Base-by-base conservation (phyloP, 441 rosid species). In the Rhodomyrtus psidioides region DNA sequence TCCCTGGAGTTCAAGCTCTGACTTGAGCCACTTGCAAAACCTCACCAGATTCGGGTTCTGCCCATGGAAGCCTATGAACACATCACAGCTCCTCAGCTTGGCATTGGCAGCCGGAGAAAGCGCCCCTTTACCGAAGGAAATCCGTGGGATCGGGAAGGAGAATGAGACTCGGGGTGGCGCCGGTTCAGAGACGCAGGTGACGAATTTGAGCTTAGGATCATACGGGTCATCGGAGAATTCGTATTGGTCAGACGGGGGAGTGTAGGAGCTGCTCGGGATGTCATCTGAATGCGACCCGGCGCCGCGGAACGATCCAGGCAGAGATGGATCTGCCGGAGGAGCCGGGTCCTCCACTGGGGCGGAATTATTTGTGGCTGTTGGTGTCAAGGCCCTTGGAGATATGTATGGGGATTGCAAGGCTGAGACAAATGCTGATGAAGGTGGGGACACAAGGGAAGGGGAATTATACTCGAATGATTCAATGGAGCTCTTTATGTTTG, bases 401-500 rank as follows among this genome's bases (percentile, higher is more conserved):
- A 97, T 95, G 86, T 95, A 97, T 6, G 99, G 99, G 53, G 98
- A 97, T 88, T 96, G 98, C 55, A 96, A 87, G 87, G 99, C 98
- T 19, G 99, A 97, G 87, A 96, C 98, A 88, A 97, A 95, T 86
- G 98, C 98, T n/a, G 98, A 97, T 58, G 99, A 97, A 42, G 98
- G 95, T 55, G 98, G 99, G 70, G 98, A 97, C 86, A 93, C 90
- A 54, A 94, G 94, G 83, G 93, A 93, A 42, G 97, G 98, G 56
- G 98, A 95, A 93, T 88, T 89, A 86, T 89, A 93, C 46, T 93
- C 87, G 55, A 93, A 92, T 30, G 95, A 86, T 76, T 90, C 91
- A 26, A 91, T 91, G 55, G 94, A 91, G 86, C 84, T 89, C 84
- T 91, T 92, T 27, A 90, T 83, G 87, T 91, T 91, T 65, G 91